phyloP scores from a whole-genome alignment of 2,329 filamentous ascomycete species.

The Rhynchosporium agropyri region DNA sequence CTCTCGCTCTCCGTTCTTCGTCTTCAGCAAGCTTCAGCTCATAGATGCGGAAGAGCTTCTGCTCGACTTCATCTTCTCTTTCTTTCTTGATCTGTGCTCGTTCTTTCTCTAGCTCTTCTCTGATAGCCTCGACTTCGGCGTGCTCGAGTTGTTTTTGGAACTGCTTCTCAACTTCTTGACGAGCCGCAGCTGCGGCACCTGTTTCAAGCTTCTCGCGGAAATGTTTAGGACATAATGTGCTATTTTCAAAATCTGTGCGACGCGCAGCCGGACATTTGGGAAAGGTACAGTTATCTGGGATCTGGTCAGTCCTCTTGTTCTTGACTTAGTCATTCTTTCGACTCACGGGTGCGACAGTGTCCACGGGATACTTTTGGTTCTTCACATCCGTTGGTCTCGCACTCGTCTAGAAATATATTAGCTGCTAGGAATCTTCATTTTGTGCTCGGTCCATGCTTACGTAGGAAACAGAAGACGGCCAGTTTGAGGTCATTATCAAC shows the following conservation, averaged over 20 bases:
- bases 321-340: not conserved
- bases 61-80: not conserved
- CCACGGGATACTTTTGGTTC: not conserved
- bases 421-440: not conserved
- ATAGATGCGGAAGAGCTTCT: not conserved
- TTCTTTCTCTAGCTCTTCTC: not conserved
- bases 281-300: slow-evolving; percentile 1
- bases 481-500: not conserved
- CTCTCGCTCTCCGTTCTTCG: not conserved
- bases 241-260: not conserved
- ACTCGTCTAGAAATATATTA: not conserved
- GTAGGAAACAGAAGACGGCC: not conserved
- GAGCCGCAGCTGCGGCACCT: not conserved
- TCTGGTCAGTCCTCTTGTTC: not conserved
- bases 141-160: not conserved
- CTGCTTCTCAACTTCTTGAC: not conserved
- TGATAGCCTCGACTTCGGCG: not conserved
- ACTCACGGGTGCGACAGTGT: not conserved
- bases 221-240: not conserved
- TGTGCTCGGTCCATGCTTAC: not conserved
- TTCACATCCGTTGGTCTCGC: not conserved
- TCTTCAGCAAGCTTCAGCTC: not conserved
- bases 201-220: not conserved
- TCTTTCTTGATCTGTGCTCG: no score
- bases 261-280: not conserved